phyloP scores from a whole-genome alignment of 78 protist species.

The Dictyostelium brefeldianum region DNA sequence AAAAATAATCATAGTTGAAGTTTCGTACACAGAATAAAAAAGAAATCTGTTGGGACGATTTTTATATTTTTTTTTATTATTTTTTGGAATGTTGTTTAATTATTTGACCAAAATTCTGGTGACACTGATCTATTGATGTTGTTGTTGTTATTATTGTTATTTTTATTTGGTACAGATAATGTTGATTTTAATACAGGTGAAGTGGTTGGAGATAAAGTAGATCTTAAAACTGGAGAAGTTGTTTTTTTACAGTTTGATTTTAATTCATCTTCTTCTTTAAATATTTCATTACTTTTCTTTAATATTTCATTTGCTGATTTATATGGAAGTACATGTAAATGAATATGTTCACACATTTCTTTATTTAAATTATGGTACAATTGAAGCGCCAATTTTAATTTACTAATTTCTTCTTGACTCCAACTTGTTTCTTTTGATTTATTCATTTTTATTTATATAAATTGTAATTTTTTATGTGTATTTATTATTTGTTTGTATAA shows the following conservation, averaged over 20 bases:
- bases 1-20: too few relatives aligned
- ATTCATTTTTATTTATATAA: not conserved
- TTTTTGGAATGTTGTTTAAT: not conserved
- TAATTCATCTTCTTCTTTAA: not conserved
- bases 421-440: not conserved
- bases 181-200: not conserved
- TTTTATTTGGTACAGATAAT: not conserved
- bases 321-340: not conserved
- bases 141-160: not conserved
- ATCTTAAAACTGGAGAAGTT: not conserved
- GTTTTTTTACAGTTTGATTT: not conserved
- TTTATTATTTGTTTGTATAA: not conserved
- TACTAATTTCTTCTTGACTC: not conserved
- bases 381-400: not conserved
- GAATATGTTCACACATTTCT: not conserved
- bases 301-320: not conserved
- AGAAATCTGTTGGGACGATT: too few relatives aligned
- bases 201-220: not conserved
- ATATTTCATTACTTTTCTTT: not conserved
- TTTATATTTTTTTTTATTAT: too few relatives aligned
- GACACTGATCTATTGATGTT: not conserved
- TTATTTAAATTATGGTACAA: not conserved
- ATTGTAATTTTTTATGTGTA: not conserved
- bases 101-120: not conserved
- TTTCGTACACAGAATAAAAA: too few relatives aligned